These are phyloP conservation scores for Parafenestella ontariensis DNA, from an alignment of 2,329 filamentous ascomycete species.

Conservation along the genomic window DNA sequence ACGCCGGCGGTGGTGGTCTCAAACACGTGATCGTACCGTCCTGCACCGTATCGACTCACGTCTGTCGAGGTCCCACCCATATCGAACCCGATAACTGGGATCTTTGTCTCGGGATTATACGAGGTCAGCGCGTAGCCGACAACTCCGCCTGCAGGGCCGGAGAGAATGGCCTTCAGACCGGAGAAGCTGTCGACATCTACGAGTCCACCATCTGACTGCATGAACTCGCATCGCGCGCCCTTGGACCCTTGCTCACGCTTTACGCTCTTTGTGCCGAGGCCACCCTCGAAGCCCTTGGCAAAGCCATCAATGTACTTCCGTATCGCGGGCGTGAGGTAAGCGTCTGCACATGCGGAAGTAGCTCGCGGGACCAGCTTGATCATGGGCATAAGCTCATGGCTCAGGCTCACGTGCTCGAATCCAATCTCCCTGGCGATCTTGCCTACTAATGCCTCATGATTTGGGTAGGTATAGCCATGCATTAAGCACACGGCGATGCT, in stretches of 20 bases:
- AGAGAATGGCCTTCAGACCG: conserved; percentile 83
- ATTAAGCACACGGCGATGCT: conserved; percentile 91
- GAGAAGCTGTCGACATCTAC: conserved; percentile 82
- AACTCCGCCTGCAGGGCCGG: conserved; percentile 90
- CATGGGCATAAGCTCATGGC: conserved; percentile 85
- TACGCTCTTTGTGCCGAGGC: conserved; percentile 77
- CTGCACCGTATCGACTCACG: conserved; percentile 84
- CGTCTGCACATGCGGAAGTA: conserved; percentile 79
- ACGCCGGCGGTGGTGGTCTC: conserved; percentile 95
- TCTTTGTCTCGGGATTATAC: conserved; percentile 82
- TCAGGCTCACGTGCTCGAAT: conserved; percentile 81
- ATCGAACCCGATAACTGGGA: conserved; percentile 90
- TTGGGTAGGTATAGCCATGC: conserved; percentile 90
- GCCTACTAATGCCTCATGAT: conserved; percentile 81
- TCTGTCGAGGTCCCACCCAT: conserved; percentile 96
- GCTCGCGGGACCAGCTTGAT: conserved; percentile 80
- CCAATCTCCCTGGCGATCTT: conserved; percentile 80
- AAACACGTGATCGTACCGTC: conserved; percentile 90
- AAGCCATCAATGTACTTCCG: conserved; percentile 81
- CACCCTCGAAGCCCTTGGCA: conserved; percentile 79
- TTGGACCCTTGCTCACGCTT: conserved; percentile 68
- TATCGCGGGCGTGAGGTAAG: conserved; percentile 80
- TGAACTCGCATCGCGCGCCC: conserved; percentile 88
- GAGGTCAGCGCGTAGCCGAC: conserved; percentile 92
- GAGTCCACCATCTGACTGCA: conserved; percentile 83